phyloP scores from a whole-genome alignment of 2,329 filamentous ascomycete genomes.

The Verticillium tricorpus region DNA sequence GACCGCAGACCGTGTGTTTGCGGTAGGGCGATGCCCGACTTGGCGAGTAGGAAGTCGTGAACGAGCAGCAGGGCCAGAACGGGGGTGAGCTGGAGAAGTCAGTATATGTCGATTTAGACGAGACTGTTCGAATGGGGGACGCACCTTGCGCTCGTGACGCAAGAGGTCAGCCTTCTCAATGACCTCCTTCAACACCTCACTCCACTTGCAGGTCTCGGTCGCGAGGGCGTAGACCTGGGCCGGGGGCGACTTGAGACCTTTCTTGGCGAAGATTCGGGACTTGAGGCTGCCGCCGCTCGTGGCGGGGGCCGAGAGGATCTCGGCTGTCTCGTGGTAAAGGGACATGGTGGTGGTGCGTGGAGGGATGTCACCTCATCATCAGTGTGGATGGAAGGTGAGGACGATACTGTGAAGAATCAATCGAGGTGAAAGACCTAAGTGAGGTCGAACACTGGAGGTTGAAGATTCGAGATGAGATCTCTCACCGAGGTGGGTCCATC shows the following conservation, averaged over 20 bases:
- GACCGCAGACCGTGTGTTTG: conserved; percentile 72
- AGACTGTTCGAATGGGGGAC: conserved; percentile 6
- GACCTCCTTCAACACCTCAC: conserved; percentile 78
- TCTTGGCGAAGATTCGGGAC: conserved; percentile 73
- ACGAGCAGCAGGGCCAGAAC: conserved; percentile 74
- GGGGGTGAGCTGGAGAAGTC: conserved; percentile 63
- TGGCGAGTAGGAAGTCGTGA: conserved; percentile 81
- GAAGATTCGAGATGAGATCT: not conserved
- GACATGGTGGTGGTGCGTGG: conserved; percentile 60
- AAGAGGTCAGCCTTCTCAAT: conserved; percentile 76
- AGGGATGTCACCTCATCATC: not conserved
- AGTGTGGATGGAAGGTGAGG: not conserved
- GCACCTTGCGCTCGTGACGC: conserved; percentile 77
- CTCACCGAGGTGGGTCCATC: not conserved
- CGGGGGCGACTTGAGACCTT: conserved; percentile 69
- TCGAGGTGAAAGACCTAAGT: not conserved
- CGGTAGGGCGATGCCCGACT: conserved; percentile 77
- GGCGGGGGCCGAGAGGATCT: conserved; percentile 60
- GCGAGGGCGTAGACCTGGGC: conserved; percentile 85
- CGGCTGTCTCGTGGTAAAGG: conserved; percentile 87
- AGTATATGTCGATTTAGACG: not conserved
- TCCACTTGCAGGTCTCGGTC: conserved; percentile 88
- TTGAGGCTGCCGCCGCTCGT: conserved; percentile 80
- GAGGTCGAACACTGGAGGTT: not conserved
- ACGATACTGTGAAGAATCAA: not conserved